Conservation (phyloP, 345 rosid species). For the Abelmoschus esculentus region DNA sequence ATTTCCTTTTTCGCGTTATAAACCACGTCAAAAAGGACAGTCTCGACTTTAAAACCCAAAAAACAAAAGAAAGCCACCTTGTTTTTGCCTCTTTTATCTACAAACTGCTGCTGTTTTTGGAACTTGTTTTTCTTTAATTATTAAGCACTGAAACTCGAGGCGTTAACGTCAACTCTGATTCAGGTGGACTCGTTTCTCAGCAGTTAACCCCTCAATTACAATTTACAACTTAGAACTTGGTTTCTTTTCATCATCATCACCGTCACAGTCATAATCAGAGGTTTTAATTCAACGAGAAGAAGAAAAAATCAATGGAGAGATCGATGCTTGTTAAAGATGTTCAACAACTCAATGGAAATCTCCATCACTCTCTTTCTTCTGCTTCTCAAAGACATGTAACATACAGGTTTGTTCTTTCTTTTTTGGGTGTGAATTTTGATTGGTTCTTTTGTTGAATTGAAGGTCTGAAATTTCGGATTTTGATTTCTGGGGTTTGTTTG, state of each 20-base stretch:
- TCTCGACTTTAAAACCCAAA: neutral
- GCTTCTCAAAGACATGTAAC: conserved; percentile 39
- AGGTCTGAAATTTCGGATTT: neutral
- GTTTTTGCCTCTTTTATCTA: neutral
- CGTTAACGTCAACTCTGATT: conserved; percentile 6
- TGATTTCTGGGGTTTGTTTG: conserved; percentile 2
- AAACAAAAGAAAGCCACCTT: neutral
- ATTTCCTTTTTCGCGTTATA: neutral
- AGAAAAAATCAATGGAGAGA: conserved; percentile 13
- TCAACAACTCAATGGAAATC: conserved; percentile 25
- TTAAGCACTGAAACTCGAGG: neutral
- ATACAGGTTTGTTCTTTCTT: conserved; percentile 32
- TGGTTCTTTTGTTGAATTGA: neutral
- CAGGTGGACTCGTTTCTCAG: conserved; percentile 1
- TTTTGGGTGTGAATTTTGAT: neutral
- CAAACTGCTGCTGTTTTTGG: neutral
- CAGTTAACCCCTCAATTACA: neutral
- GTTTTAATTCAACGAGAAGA: conserved; percentile 6
- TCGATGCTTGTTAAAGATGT: conserved; percentile 18
- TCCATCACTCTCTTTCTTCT: conserved; percentile 25
- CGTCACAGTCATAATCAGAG: conserved; percentile 4
- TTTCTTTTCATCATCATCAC: neutral
- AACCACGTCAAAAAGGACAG: neutral
- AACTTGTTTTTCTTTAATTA: neutral
- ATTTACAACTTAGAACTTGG: neutral